Evolutionary conservation across 768 basidiomycete genomes (phyloP).

Genomic region (Crepidotus variabilis): DNA sequence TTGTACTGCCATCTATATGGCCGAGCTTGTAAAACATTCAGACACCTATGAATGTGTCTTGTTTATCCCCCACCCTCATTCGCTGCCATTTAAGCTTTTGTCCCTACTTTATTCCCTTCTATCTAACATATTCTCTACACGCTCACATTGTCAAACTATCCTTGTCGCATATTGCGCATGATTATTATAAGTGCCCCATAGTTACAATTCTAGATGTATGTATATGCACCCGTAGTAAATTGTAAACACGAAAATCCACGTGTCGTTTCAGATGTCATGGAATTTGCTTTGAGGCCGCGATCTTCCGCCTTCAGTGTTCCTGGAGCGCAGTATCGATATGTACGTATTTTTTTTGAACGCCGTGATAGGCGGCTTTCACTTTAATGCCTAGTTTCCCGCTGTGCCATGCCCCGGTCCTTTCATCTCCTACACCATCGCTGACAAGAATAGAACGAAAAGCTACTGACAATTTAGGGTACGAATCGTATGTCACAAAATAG

Average conservation of each 20-base stretch:
- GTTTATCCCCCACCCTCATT: not conserved
- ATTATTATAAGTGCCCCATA: not conserved
- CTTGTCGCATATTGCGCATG: not conserved
- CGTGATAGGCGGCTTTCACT: not conserved
- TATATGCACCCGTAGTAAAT: not conserved
- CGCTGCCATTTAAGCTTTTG: not conserved
- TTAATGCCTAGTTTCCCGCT: not conserved
- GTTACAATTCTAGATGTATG: not conserved
- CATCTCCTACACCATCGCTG: not conserved
- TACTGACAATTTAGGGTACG: too few species aligned
- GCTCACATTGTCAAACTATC: not conserved
- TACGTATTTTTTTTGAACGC: not conserved
- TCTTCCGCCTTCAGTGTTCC: too few species aligned
- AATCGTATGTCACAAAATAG: too few species aligned
- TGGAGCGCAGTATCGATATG: not conserved
- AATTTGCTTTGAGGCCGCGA: too few species aligned
- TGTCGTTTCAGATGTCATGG: too few species aligned
- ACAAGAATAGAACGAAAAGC: too few species aligned
- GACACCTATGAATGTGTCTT: not conserved
- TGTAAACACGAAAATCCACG: not conserved
- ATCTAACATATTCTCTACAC: not conserved
- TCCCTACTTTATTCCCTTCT: not conserved
- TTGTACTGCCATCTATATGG: not conserved
- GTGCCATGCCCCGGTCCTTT: not conserved
- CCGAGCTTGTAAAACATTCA: not conserved